Base-by-base conservation (phyloP, 2,329 filamentous ascomycete species). In the Pezicula carpinea region DNA sequence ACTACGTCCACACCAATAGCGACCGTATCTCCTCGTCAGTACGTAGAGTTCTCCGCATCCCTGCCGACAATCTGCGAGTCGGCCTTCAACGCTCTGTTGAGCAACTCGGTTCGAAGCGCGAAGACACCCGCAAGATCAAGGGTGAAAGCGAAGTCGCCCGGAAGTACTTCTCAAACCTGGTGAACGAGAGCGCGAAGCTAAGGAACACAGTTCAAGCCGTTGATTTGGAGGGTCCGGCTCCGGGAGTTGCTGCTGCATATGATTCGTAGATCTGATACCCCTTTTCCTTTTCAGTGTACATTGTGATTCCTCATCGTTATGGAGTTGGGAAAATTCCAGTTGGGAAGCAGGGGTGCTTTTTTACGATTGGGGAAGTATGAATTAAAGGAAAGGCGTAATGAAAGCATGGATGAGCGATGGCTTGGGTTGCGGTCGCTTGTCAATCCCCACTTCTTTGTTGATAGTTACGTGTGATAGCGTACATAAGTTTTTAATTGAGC, bases 1-100 rank as follows among this genome's bases (percentile, higher is more conserved):
- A 99, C 70, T 99, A 97, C 64, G 88, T 93, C 1, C 93, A 99
- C 67, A 71, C 80, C 55, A 99, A 99, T 70, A 82, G 90, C 38
- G 75, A 79, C 15, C 87, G 93, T 45, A 95, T 99, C 60, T 85
- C 88, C 18, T 77, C 81, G 21, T 87, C 95, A 46, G 89, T 96
- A 35, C 88, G 92, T 56, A 89, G 90, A 64, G 89, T 96, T 7
- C 80, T 99, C 33, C 88, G 89, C 50, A 83, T 87, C 59, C 93
- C 93, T 1, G 88, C 91, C 1, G 87, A 92, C 61, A 90, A 89
- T 59, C 79, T 99, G 6, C 85, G 90, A 45, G 83, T 89, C 36
- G 84, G 86, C 44, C 78, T 99, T 23, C 86, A 95, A 59, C 83
- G 87, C 45, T 89, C 83, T 22, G 85, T 96, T 40, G 90, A 97